Evolutionary conservation across 1,284 basidiomycete genomes (phyloP).

Genomic region (Flammula alnicola): DNA sequence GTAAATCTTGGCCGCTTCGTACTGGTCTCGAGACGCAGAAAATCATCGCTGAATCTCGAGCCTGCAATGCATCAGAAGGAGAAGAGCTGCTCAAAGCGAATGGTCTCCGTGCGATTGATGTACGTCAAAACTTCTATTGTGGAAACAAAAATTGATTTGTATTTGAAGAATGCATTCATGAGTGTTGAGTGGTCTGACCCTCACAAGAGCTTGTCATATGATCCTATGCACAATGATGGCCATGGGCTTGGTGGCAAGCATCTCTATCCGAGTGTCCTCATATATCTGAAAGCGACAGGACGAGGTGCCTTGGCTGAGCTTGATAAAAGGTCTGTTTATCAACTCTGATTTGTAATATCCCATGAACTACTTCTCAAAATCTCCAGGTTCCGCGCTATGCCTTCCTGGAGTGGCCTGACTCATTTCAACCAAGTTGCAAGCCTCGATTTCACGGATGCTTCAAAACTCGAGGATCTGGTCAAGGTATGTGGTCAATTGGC

Average conservation of each 20-base stretch:
- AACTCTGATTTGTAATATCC: no score
- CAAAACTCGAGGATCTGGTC: conserved; percentile 42
- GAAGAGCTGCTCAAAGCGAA: conserved; percentile 1
- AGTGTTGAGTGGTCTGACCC: conserved; percentile 3
- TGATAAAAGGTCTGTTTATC: no score
- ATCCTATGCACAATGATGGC: no score
- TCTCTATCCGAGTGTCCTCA: no score
- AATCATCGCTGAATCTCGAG: background rate
- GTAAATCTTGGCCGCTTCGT: background rate
- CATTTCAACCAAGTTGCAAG: conserved; percentile 38
- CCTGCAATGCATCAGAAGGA: background rate
- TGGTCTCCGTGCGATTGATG: conserved; percentile 12
- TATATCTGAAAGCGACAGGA: no score
- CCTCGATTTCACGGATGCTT: conserved; percentile 39
- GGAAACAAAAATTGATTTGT: background rate
- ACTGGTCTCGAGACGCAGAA: conserved; percentile 4
- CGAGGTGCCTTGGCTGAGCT: no score
- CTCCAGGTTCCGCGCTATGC: no score
- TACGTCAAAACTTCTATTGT: background rate
- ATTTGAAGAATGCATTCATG: conserved; percentile 15
- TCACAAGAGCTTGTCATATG: conserved; percentile 12
- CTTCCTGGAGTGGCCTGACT: conserved; percentile 39
- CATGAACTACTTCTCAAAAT: no score
- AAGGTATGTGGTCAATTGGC: conserved; percentile 35
- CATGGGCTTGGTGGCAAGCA: no score